A percentile compares a stretch with the other conserved stretches of the same genome.
Conservation (phyloP, 1,284 basidiomycete genomes). For the Veloboletus limbatus region DNA sequence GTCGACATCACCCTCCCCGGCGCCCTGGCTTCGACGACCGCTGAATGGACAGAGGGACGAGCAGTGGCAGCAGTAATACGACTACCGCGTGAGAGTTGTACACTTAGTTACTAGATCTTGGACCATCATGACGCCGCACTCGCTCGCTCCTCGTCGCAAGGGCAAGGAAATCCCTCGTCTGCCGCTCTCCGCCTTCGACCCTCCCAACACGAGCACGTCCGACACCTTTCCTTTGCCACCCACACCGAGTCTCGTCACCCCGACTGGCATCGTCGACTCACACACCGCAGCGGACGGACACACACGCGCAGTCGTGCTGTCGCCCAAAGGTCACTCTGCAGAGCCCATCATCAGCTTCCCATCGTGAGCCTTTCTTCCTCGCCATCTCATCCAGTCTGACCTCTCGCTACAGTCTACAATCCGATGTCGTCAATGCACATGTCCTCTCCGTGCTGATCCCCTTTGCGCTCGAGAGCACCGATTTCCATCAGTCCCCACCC, state of each 20-base stretch:
- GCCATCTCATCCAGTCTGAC: conserved; percentile 13
- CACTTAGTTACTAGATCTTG: too few relatives aligned
- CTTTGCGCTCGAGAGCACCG: conserved; percentile 49
- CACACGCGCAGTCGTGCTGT: conserved; percentile 40
- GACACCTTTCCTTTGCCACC: conserved; percentile 66
- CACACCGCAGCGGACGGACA: too few relatives aligned
- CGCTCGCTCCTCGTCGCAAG: conserved; percentile 44
- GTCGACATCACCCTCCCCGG: too few relatives aligned
- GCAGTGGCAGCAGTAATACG: too few relatives aligned
- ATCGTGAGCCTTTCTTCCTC: conserved; percentile 19
- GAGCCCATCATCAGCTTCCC: conserved; percentile 12
- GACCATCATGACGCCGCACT: conserved; percentile 8
- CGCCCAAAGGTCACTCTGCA: too few relatives aligned
- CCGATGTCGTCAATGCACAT: conserved; percentile 33
- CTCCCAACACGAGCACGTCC: conserved; percentile 60
- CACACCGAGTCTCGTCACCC: conserved; percentile 66
- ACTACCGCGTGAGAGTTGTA: conserved; percentile 14
- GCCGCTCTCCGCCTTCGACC: conserved; percentile 68
- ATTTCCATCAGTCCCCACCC: conserved; percentile 40
- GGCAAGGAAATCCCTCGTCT: conserved; percentile 64
- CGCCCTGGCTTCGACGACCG: conserved; percentile 26
- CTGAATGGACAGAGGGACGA: too few relatives aligned
- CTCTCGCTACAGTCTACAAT: conserved; percentile 35
- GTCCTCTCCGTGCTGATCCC: conserved; percentile 56
- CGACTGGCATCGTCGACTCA: conserved; percentile 63